A percentile compares a stretch with the other conserved stretches of the same genome.
phyloP scores from a whole-genome alignment of 2,329 filamentous ascomycete genomes.

The Rhytidhysteron rufulum region DNA sequence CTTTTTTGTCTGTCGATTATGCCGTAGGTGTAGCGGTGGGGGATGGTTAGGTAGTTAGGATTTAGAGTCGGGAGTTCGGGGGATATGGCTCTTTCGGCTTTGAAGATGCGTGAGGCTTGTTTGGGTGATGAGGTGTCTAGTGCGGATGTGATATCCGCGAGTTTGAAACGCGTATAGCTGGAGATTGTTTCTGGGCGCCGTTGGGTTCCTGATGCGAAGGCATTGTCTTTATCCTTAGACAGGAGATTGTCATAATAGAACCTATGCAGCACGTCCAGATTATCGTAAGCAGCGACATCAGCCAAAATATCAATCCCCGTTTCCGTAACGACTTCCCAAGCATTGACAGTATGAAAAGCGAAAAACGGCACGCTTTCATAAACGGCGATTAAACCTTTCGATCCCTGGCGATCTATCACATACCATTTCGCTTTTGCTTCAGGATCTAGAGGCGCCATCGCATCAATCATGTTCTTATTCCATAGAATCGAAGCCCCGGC shows the following conservation, averaged over 20 bases:
- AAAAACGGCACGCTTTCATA: constrained; percentile 69
- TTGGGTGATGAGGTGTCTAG: constrained; percentile 15
- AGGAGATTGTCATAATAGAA: constrained; percentile 58
- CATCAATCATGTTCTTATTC: constrained; percentile 64
- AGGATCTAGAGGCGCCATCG: constrained; percentile 61
- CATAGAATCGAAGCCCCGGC: constrained; percentile 60
- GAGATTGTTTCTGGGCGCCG: constrained; percentile 23
- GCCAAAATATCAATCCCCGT: constrained; percentile 54
- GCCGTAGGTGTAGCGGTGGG: constrained; percentile 60
- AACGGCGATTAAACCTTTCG: constrained; percentile 62
- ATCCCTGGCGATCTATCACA: constrained; percentile 63
- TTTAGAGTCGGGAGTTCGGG: constrained; percentile 65
- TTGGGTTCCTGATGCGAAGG: constrained; percentile 11
- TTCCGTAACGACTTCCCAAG: constrained; percentile 60
- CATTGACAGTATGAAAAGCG: constrained; percentile 76
- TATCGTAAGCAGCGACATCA: constrained; percentile 63
- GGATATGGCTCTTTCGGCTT: constrained; percentile 50
- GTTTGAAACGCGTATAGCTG: constrained; percentile 26
- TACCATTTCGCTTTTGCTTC: constrained; percentile 63
- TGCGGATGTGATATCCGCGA: constrained; percentile 25
- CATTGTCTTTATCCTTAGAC: constrained; percentile 10
- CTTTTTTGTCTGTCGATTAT: constrained; percentile 55
- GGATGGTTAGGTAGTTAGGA: constrained; percentile 48
- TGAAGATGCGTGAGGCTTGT: constrained; percentile 43
- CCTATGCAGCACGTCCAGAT: constrained; percentile 59